Percentiles rank a stretch among this genome's conserved stretches.
Conservation (phyloP, 129 eudicot genomes). For the Tanacetum coccineum region DNA sequence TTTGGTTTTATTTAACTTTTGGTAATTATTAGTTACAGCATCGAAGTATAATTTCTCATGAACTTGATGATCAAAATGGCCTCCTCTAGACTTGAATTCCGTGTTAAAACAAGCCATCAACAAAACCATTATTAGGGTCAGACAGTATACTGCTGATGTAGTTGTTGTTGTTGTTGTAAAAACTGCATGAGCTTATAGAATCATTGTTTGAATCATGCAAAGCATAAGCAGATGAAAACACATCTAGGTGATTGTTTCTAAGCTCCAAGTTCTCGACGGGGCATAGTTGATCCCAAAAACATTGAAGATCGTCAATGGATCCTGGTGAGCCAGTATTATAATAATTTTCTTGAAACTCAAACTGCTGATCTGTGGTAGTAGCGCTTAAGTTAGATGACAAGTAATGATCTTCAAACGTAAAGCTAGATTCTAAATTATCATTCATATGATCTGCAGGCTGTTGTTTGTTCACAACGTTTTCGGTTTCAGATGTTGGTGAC, state of each 20-base stretch:
- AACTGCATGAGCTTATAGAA: background rate
- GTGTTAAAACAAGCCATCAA: too few species aligned
- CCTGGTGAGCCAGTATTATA: conserved; percentile 21
- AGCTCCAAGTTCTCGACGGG: conserved; percentile 18
- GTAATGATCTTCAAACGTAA: background rate
- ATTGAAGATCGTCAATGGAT: conserved; percentile 19
- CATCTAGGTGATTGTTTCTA: conserved; percentile 1
- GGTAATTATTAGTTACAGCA: too few species aligned
- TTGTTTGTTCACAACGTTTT: background rate
- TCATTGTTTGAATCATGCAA: conserved; percentile 23
- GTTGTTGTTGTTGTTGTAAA: too few species aligned
- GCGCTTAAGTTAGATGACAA: background rate
- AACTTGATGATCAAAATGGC: too few species aligned
- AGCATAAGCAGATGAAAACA: background rate
- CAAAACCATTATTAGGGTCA: too few species aligned
- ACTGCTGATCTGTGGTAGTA: background rate
- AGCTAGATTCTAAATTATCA: background rate
- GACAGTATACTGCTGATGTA: too few species aligned
- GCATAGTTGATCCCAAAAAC: conserved; percentile 27
- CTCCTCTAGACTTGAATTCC: too few species aligned
- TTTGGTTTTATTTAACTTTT: too few species aligned
- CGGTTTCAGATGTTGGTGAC: background rate
- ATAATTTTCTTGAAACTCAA: background rate
- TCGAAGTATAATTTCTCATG: too few species aligned
- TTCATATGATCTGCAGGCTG: background rate